These are phyloP conservation scores for Chenopodium album DNA, from an alignment of 148 eudicot species.

Conservation along the genomic window DNA sequence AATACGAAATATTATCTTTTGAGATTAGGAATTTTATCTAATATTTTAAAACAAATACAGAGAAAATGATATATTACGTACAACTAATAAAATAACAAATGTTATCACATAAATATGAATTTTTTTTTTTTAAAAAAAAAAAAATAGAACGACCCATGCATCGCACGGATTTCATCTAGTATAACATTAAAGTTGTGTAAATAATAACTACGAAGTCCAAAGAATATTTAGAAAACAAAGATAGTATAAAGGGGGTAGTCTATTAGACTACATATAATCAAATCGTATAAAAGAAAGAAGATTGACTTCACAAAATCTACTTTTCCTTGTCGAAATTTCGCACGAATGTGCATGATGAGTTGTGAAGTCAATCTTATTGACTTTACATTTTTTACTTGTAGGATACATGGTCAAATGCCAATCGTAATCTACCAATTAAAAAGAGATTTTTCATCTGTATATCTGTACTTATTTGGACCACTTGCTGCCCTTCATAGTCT, in stretches of 20 bases:
- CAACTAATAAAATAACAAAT: no score
- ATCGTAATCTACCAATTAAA: background rate
- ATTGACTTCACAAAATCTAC: background rate
- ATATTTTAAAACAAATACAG: no score
- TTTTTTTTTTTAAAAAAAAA: no score
- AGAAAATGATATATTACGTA: no score
- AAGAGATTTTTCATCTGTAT: background rate
- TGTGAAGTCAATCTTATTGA: background rate
- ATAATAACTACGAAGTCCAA: no score
- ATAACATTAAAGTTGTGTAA: no score
- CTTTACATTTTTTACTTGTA: background rate
- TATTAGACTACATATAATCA: background rate
- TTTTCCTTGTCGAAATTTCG: background rate
- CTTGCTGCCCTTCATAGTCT: background rate
- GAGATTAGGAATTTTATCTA: no score
- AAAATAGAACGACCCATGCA: no score
- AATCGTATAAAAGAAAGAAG: background rate
- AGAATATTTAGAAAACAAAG: no score
- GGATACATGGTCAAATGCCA: background rate
- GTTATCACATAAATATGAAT: no score
- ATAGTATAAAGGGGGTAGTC: background rate
- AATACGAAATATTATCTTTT: no score
- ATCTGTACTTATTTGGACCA: background rate
- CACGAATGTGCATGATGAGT: background rate
- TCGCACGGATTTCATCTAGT: no score